Base-by-base conservation (phyloP, 192 early-diverging fungal genomes). In the Chytriomyces sp. region DNA sequence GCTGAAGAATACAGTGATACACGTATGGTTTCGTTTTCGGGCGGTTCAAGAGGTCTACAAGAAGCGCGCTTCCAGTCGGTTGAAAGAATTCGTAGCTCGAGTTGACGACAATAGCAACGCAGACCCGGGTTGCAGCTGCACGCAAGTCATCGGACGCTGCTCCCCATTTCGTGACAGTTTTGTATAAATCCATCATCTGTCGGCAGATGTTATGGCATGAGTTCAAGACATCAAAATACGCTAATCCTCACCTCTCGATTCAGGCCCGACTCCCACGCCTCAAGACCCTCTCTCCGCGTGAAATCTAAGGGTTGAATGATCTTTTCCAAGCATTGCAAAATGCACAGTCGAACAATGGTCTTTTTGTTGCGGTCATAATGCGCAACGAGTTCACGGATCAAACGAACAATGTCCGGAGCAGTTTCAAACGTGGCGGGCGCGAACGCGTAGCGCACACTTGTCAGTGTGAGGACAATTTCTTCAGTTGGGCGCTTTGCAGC, bases 281-380 rank as follows among this genome's bases (percentile, higher is more conserved):
- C 59, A 20, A 66, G 46, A n/a, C 45, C 64, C 23, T 57, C 65
- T n/a, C 23, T 20, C 44, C 35, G 7, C 7, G 73, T 83, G 46
- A 74, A 85, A 72, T 87, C 81, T 26, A 84, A 61, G 0, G 86
- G 83, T 64, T 87, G 86, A 7, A 87, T 64, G 10, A 86, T 20
- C 16, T 85, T 79, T 72, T 87, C 86, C 23, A 87, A 59, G 8
- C 81, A 78, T 24, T 81, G 81, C 13, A 87, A 82, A 47, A 86
- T 72, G 50, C 84, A 77, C 10, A 87, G 77, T 20, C 79, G 67
- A 50, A 87, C 77, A n/a, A 67, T 66, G 7, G 72, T 72, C 57
- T 85, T 86, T 57, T 85, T 87, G 35, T 60, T 63, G 70, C 73
- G 72, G 18, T 85, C 84, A 70, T 77, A 79, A 43, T 79, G 71